phyloP scores from a whole-genome alignment of 2,329 filamentous ascomycete genomes.

The Penicillium sp. region DNA sequence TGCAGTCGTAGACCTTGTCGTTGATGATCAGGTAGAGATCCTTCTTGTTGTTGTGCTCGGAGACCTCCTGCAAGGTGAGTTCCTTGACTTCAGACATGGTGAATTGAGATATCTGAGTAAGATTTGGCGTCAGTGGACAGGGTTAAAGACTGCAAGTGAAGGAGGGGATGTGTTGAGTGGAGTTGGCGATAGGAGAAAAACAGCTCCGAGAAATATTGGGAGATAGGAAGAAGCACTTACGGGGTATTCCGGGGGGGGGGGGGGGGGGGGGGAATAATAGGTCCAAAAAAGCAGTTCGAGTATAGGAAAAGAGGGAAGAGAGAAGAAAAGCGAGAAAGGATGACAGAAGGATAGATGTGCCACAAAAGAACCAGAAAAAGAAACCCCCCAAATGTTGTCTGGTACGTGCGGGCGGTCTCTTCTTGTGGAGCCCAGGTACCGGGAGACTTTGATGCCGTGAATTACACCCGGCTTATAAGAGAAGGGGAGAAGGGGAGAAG shows the following conservation, averaged over 20 bases:
- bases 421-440: constrained; percentile 16
- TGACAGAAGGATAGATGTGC: no score
- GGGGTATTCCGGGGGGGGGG: not conserved
- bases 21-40: constrained; percentile 89
- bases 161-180: constrained; percentile 7
- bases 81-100: constrained; percentile 58
- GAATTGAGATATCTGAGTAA: constrained; percentile 13
- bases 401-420: constrained; percentile 18
- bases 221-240: constrained; percentile 2
- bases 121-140: not conserved
- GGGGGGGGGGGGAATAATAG: not conserved
- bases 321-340: not conserved
- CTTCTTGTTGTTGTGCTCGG: constrained; percentile 86
- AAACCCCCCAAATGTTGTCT: constrained; percentile 4
- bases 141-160: not conserved
- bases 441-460: constrained; percentile 16
- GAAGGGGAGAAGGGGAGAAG: no score
- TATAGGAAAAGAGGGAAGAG: not conserved
- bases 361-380: constrained; percentile 3
- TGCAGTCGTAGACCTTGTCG: constrained; percentile 91
- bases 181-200: constrained; percentile 8
- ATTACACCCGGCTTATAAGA: constrained; percentile 4
- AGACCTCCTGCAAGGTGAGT: constrained; percentile 77
- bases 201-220: constrained; percentile 1
- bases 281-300: not conserved